Percentiles rank a stretch among this genome's conserved stretches.
phyloP scores from a whole-genome alignment of 1,139 yeast genomes.

The Lizanozyma gosingica region DNA sequence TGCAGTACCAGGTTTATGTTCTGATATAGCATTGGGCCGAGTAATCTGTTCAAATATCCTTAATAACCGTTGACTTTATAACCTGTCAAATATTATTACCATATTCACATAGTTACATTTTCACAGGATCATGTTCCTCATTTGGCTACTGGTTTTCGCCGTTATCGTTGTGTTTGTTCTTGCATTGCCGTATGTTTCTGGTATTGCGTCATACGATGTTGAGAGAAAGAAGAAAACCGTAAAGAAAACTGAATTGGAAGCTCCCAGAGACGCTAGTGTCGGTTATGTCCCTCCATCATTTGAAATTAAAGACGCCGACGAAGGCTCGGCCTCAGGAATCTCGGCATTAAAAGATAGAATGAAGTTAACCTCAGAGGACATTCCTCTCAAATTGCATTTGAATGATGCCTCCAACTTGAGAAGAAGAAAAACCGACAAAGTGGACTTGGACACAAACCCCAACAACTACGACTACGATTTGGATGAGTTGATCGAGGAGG shows the following conservation, averaged over 20 bases:
- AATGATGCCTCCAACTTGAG: constrained; percentile 6
- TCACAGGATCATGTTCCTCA: constrained; percentile 15
- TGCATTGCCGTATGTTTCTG: constrained; percentile 23
- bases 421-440: constrained; percentile 9
- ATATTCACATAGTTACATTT: too few relatives aligned
- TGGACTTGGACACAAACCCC: constrained; percentile 19
- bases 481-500: constrained; percentile 39
- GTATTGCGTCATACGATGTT: constrained; percentile 21
- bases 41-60: too few relatives aligned
- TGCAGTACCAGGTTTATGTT: too few relatives aligned
- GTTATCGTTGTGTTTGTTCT: constrained; percentile 19
- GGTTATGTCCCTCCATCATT: constrained; percentile 33
- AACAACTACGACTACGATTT: constrained; percentile 35
- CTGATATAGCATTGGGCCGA: too few relatives aligned
- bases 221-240: constrained; percentile 10
- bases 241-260: constrained; percentile 4
- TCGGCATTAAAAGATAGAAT: constrained; percentile 16
- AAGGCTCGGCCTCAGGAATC: constrained; percentile 5
- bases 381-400: constrained; percentile 20
- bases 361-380: constrained; percentile 20
- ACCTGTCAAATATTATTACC: too few relatives aligned
- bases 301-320: constrained; percentile 4
- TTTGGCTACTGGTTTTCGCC: constrained; percentile 14
- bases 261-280: constrained; percentile 4
- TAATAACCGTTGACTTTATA: too few relatives aligned